These are phyloP conservation scores for Trichoderma citrinoviride DNA, from an alignment of 2,329 filamentous ascomycete species.

Conservation along the genomic window DNA sequence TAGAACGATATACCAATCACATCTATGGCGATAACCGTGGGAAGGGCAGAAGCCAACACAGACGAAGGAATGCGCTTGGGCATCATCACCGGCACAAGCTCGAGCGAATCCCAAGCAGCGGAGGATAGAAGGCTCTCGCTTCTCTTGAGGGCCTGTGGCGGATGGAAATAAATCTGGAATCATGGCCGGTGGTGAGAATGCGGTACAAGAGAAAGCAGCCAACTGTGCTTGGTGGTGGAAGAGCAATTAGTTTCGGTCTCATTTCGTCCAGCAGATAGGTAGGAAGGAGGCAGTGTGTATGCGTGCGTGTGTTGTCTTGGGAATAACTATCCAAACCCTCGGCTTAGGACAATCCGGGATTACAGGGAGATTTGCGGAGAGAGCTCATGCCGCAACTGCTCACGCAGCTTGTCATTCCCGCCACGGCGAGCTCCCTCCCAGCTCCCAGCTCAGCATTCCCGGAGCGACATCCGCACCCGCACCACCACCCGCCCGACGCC, in stretches of 20 bases:
- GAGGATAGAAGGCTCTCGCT: no score
- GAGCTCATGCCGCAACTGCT: conserved; percentile 55
- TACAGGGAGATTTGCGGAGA: background rate
- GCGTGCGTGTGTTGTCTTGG: background rate
- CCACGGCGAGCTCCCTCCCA: conserved; percentile 52
- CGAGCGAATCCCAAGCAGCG: conserved; percentile 69
- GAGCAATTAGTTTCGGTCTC: conserved; percentile 5
- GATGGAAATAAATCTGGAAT: conserved; percentile 49
- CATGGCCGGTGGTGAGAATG: conserved; percentile 56
- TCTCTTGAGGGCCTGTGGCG: conserved; percentile 37
- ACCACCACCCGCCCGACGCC: conserved; percentile 36
- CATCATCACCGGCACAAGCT: conserved; percentile 61
- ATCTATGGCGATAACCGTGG: conserved; percentile 51
- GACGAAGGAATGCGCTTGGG: conserved; percentile 60
- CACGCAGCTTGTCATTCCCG: conserved; percentile 48
- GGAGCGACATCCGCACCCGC: conserved; percentile 29
- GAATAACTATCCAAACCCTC: background rate
- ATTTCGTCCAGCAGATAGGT: background rate
- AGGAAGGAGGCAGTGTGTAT: background rate
- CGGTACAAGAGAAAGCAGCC: conserved; percentile 63
- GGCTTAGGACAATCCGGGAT: background rate
- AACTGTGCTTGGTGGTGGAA: conserved; percentile 37
- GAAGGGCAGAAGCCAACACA: conserved; percentile 47
- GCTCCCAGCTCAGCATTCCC: conserved; percentile 46
- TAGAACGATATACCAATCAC: conserved; percentile 47